A percentile compares a stretch with the other conserved stretches of the same genome.
Conservation (phyloP, 371 early-diverging fungal species). For the Mucor indicus region DNA sequence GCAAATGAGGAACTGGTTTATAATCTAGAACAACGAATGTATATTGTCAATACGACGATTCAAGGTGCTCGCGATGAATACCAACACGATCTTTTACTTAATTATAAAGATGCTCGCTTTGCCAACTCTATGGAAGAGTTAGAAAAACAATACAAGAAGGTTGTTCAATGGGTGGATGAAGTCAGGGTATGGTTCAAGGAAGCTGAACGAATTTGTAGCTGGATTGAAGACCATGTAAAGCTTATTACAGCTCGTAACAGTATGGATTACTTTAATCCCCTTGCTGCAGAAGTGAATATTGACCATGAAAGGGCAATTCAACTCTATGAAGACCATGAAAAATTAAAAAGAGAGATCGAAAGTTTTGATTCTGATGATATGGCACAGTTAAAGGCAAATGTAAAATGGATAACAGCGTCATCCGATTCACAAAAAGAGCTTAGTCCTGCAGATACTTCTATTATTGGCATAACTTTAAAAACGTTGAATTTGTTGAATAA, state of each 20-base stretch:
- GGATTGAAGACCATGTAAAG: constrained; percentile 44
- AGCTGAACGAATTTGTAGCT: constrained; percentile 44
- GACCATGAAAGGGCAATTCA: constrained; percentile 12
- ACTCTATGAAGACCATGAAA: constrained; percentile 9
- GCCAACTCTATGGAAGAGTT: constrained; percentile 10
- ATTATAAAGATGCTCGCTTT: constrained; percentile 1
- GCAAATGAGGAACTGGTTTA: no score
- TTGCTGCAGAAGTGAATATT: constrained; percentile 22
- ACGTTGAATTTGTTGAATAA: constrained; percentile 41
- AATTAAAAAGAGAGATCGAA: constrained; percentile 11
- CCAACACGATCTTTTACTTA: constrained; percentile 5
- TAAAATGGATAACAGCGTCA: constrained; percentile 41
- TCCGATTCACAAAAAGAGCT: constrained; percentile 23
- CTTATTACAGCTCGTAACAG: constrained; percentile 29
- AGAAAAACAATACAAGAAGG: constrained; percentile 23
- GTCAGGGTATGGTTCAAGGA: constrained; percentile 47
- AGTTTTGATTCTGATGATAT: constrained; percentile 26
- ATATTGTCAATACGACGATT: constrained; percentile 27
- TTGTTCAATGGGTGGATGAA: constrained; percentile 44
- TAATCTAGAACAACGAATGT: constrained; percentile 26
- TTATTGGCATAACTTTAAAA: constrained; percentile 48
- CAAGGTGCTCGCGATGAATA: constrained; percentile 28
- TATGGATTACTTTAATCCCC: constrained; percentile 26
- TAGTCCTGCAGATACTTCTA: constrained; percentile 54
- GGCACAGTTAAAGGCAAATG: constrained; percentile 48